These are phyloP conservation scores for Melaleuca alternifolia DNA, from an alignment of 345 rosid genomes.

Conservation along the genomic window DNA sequence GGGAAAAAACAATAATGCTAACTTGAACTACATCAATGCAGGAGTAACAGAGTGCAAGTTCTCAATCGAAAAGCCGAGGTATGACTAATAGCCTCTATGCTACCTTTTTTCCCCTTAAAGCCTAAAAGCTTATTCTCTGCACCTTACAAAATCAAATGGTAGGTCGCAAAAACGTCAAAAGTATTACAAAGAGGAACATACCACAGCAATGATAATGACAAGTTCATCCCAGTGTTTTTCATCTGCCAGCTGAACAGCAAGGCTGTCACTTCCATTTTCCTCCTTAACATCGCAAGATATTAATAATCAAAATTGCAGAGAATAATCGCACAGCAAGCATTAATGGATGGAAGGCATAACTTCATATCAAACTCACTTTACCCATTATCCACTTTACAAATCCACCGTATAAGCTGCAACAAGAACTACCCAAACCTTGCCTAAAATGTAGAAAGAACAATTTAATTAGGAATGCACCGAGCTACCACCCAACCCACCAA, in stretches of 20 bases:
- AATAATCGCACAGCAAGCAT: background rate
- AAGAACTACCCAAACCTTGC: conserved; percentile 99
- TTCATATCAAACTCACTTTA: conserved; percentile 28
- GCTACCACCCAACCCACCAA: background rate
- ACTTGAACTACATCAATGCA: background rate
- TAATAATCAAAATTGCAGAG: background rate
- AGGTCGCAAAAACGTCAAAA: background rate
- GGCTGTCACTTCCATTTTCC: conserved; percentile 84
- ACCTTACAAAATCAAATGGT: background rate
- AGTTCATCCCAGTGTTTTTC: conserved; percentile 98
- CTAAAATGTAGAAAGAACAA: conserved; percentile 22
- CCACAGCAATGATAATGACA: conserved; percentile 95
- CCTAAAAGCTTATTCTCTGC: background rate
- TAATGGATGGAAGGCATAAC: background rate
- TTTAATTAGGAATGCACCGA: background rate
- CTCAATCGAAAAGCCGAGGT: background rate
- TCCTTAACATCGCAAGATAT: conserved; percentile 21
- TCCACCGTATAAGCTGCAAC: conserved; percentile 97
- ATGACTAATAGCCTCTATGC: background rate
- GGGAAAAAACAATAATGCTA: background rate
- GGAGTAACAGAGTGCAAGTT: background rate
- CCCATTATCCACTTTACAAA: conserved; percentile 98
- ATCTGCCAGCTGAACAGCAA: conserved; percentile 90
- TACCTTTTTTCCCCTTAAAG: background rate
- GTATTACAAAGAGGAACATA: conserved; percentile 10